Evolutionary conservation across 495 filamentous ascomycete genomes (phyloP).

Genomic region (Daldinia caldariorum): DNA sequence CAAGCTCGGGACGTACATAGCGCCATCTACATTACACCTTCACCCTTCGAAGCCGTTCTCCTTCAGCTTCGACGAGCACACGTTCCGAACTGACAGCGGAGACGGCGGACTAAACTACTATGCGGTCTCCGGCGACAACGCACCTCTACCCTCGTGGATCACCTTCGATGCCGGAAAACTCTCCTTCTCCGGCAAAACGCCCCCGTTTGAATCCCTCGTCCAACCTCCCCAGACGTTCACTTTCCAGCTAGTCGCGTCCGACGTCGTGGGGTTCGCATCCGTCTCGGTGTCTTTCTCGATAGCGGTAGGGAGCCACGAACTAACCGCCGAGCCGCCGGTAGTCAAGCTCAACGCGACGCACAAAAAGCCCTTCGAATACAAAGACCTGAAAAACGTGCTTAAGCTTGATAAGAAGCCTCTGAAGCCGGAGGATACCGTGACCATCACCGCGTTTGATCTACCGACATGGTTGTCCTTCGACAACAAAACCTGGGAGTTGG

Average conservation of each 20-base stretch:
- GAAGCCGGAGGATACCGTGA: constrained; percentile 55
- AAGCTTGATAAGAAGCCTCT: constrained; percentile 69
- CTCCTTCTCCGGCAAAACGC: constrained; percentile 78
- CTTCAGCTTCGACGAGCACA: constrained; percentile 52
- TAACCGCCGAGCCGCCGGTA: constrained; percentile 67
- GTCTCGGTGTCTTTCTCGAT: constrained; percentile 73
- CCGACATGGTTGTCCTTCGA: constrained; percentile 80
- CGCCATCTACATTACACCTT: constrained; percentile 52
- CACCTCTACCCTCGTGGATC: constrained; percentile 89
- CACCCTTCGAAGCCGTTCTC: constrained; percentile 52
- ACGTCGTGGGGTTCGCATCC: constrained; percentile 79
- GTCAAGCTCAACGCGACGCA: constrained; percentile 68
- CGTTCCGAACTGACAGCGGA: constrained; percentile 49
- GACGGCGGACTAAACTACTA: constrained; percentile 67
- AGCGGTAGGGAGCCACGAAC: constrained; percentile 72
- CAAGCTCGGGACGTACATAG: constrained; percentile 54
- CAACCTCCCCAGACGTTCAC: constrained; percentile 76
- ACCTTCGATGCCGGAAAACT: constrained; percentile 72
- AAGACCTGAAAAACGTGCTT: constrained; percentile 62
- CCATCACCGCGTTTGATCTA: constrained; percentile 58
- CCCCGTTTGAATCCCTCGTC: constrained; percentile 67
- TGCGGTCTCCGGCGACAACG: constrained; percentile 77
- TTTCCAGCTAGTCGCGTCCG: constrained; percentile 80
- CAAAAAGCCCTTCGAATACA: constrained; percentile 65
- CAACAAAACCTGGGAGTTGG: constrained; percentile 66